Evolutionary conservation across 352 stramenopile species (phyloP).

Genomic region (Pythium aristosporum): DNA sequence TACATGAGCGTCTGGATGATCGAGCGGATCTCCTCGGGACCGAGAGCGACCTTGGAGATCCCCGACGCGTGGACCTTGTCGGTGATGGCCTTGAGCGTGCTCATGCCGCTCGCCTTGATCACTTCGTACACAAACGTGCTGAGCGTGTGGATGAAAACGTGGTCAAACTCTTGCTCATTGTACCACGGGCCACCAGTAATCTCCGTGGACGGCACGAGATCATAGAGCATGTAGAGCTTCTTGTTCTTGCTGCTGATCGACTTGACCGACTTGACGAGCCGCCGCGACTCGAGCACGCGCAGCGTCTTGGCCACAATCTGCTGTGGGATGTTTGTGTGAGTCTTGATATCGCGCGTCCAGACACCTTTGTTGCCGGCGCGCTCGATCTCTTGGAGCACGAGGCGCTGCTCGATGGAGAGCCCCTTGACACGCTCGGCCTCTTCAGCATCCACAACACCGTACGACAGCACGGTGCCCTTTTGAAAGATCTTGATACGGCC

Average conservation of each 20-base stretch:
- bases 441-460: constrained; percentile 78
- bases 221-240: constrained; percentile 99
- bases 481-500: constrained; percentile 90
- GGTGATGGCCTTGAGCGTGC: constrained; percentile 85
- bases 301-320: constrained; percentile 98
- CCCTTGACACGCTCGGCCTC: constrained; percentile 85
- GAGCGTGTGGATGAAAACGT: constrained; percentile 98
- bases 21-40: constrained; percentile 87
- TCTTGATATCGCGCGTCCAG: constrained; percentile 98
- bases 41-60: constrained; percentile 90
- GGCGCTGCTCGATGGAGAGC: constrained; percentile 78
- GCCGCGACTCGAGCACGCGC: constrained; percentile 94
- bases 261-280: constrained; percentile 99
- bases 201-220: constrained; percentile 95
- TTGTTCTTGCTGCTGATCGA: constrained; percentile 99
- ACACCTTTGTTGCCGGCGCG: constrained; percentile 96
- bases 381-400: constrained; percentile 95
- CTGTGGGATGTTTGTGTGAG: constrained; percentile 96
- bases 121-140: constrained; percentile 93
- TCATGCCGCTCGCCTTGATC: constrained; percentile 85
- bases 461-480: constrained; percentile 83
- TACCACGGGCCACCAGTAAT: constrained; percentile 99
- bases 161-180: constrained; percentile 98
- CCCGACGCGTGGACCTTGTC: constrained; percentile 89
- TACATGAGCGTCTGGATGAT: constrained; percentile 94